Conservation (phyloP, 2,329 filamentous ascomycete genomes). For the Cladosporium sp. region DNA sequence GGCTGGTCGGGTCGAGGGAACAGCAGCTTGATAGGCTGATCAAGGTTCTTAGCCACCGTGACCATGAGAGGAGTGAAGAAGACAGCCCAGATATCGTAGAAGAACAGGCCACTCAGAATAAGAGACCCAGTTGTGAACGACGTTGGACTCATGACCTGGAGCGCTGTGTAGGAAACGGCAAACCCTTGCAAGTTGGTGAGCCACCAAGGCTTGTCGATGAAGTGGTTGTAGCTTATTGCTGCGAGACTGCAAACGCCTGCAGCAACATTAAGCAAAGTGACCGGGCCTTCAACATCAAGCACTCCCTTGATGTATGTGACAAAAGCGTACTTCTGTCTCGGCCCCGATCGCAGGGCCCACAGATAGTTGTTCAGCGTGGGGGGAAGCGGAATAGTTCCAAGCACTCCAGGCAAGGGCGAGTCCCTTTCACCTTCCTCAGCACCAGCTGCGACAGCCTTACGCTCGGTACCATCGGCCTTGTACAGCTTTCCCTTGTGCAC, state of each 20-base stretch:
- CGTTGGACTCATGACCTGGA: conserved; percentile 82
- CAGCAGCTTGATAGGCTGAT: conserved; percentile 88
- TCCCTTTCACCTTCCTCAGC: conserved; percentile 16
- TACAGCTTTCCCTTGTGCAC: conserved; percentile 48
- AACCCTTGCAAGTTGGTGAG: conserved; percentile 84
- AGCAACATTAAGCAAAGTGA: conserved; percentile 52
- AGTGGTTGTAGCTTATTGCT: conserved; percentile 61
- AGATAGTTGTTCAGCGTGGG: conserved; percentile 31
- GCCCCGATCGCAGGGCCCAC: conserved; percentile 48
- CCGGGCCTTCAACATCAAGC: conserved; percentile 43
- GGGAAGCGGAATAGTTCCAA: conserved; percentile 47
- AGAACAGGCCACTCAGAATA: conserved; percentile 74
- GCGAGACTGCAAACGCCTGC: conserved; percentile 53
- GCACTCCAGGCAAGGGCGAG: conserved; percentile 51
- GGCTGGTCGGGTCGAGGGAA: conserved; percentile 61
- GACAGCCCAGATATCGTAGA: conserved; percentile 93
- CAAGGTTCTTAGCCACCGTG: conserved; percentile 80
- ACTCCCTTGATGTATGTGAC: conserved; percentile 48
- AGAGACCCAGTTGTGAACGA: conserved; percentile 78
- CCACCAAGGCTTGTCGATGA: conserved; percentile 60
- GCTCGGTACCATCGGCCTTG: conserved; percentile 37
- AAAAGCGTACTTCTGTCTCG: conserved; percentile 49
- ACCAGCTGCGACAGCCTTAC: conserved; percentile 26
- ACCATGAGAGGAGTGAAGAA: conserved; percentile 87
- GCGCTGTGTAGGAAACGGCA: conserved; percentile 76